phyloP scores from a whole-genome alignment of 768 basidiomycete species.

The Psilocybe cubensis region DNA sequence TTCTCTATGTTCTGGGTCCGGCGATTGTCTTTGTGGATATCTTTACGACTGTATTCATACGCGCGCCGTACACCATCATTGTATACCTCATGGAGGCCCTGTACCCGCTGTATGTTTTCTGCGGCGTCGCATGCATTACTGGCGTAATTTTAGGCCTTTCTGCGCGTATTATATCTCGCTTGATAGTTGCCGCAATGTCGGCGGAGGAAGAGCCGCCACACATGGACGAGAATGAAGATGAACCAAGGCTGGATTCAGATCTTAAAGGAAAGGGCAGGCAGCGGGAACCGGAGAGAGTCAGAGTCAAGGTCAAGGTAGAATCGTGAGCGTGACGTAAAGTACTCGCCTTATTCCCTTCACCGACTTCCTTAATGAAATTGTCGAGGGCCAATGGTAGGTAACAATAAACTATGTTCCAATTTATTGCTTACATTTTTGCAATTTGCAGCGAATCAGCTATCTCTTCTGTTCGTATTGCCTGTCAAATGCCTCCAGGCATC shows the following conservation, averaged over 20 bases:
- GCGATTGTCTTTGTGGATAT: constrained; percentile 44
- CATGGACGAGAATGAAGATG: constrained; percentile 1
- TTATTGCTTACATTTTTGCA: too few species aligned
- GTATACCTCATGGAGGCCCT: constrained; percentile 44
- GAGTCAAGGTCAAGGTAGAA: constrained; percentile 12
- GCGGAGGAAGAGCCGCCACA: background rate
- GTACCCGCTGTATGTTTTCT: constrained; percentile 60
- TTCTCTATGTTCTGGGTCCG: constrained; percentile 53
- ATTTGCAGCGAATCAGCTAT: too few species aligned
- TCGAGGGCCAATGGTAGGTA: background rate
- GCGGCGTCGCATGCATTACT: constrained; percentile 56
- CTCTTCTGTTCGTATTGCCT: too few species aligned
- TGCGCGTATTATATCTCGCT: constrained; percentile 28
- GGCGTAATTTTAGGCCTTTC: constrained; percentile 48
- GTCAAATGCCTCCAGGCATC: too few species aligned
- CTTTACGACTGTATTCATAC: constrained; percentile 42
- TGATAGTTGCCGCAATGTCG: constrained; percentile 10
- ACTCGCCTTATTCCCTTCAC: background rate
- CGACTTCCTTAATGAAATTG: background rate
- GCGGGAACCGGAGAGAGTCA: too few species aligned
- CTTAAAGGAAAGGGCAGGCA: constrained; percentile 8
- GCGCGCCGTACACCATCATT: constrained; percentile 46
- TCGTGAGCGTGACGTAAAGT: constrained; percentile 1
- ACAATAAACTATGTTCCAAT: background rate
- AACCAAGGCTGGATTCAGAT: background rate